Base-by-base conservation (phyloP, 352 stramenopile species). In the Phytophthora niederhauseri region DNA sequence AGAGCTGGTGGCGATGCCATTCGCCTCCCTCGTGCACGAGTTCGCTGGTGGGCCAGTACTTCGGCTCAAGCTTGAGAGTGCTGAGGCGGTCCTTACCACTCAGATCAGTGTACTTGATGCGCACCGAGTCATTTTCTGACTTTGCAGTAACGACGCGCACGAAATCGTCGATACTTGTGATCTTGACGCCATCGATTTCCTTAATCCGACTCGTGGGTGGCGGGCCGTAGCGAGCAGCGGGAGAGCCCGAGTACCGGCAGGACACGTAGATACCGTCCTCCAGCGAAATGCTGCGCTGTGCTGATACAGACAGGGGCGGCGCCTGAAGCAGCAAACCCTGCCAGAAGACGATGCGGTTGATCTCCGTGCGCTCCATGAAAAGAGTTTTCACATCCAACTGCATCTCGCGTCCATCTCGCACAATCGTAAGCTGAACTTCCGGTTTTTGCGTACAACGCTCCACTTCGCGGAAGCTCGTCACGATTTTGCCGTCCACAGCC, bases 301-400 rank as follows among this genome's bases (percentile, higher is more conserved):
- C 92, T 12, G 85, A 92, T 3, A 97, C 91, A 2, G 91, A 93
- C 1, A 97, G 75, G 11, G 95, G 94, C 2, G 92, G 88, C 22
- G 85, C 88, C 61, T 98, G 94, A 5, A 98, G 68, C 43, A 98
- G 66, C 26, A 98, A 79, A 4, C 94, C 94, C 31, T 94, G 89
- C 92, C 92, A 98, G 61, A 97, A 93, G 50, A 98, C 81, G 41
- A 98, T 92, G 34, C 93, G 88, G 56, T 97, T 92, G 45, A 97
- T 95, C 70, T 97, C 90, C 4, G 87, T 94, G 50, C 85, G 85
- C 61, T 94, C 80, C 72, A 97, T 78, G 34, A 85, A 83, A 46
- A 94, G 72, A 20, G 89, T 90, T 63, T 93, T 91, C n/a, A 97
- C 75, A 6, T 84, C 60, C 11, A 97, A 19, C 20, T 86, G 68